A percentile compares a stretch with the other conserved stretches of the same genome.
phyloP scores from a whole-genome alignment of 2,329 filamentous ascomycete species.

The Fusarium albidum region DNA sequence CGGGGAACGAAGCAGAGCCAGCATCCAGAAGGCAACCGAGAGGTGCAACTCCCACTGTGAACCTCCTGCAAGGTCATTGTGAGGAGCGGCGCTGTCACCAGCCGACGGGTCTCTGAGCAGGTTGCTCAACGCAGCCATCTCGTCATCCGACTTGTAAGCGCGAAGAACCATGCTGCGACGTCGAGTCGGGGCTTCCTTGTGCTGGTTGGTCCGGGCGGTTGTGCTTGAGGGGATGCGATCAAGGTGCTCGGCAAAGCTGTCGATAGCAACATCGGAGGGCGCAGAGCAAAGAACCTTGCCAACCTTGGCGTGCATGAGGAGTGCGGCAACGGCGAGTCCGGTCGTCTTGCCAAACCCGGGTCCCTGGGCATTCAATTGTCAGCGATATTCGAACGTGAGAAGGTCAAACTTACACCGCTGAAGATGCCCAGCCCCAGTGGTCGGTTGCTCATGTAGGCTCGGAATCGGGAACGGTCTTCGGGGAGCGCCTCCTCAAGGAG shows the following conservation, averaged over 20 bases:
- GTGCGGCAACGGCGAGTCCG: not conserved
- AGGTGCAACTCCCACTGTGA: conserved; percentile 23
- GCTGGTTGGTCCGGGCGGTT: not conserved
- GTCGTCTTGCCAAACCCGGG: conserved; percentile 26
- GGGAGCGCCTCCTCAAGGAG: conserved; percentile 14
- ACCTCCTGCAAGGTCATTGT: not conserved
- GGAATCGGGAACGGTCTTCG: conserved; percentile 11
- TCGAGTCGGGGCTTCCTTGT: fast-evolving
- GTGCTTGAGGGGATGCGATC: not conserved
- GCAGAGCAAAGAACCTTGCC: conserved; percentile 15
- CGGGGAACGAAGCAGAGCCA: conserved; percentile 11
- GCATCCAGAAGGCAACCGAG: conserved; percentile 24
- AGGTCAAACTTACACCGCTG: conserved; percentile 15
- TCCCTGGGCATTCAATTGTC: not conserved
- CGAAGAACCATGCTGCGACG: conserved; percentile 10
- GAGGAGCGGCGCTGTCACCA: not conserved
- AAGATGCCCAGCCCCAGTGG: conserved; percentile 19
- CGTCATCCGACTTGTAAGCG: not conserved
- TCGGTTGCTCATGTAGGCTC: conserved; percentile 11
- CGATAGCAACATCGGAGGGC: not conserved
- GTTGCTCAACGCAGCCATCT: conserved; percentile 1
- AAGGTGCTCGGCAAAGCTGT: conserved; percentile 12
- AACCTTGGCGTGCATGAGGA: conserved; percentile 16
- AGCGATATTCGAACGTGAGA: not conserved
- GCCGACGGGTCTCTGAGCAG: not conserved